Conservation (phyloP, 768 basidiomycete genomes). For the Xerocomellus dryophilus region DNA sequence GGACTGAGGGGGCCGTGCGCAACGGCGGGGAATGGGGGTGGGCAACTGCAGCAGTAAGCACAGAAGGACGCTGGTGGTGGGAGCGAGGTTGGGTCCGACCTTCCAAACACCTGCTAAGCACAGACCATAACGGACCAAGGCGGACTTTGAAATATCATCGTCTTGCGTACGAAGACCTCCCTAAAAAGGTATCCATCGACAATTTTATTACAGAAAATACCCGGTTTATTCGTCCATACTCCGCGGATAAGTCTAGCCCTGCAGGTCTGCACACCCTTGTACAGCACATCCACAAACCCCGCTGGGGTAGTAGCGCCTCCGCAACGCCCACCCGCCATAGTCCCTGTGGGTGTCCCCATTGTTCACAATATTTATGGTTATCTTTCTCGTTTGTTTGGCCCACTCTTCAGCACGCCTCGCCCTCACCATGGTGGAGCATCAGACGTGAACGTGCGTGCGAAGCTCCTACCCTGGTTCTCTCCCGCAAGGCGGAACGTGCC, state of each 20-base stretch:
- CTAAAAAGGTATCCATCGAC: slow-evolving; percentile 10
- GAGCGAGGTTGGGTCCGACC: slow-evolving; percentile 51
- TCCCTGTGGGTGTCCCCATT: neutral
- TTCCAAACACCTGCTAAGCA: slow-evolving; percentile 39
- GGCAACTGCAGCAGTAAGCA: slow-evolving; percentile 29
- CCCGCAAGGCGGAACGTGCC: slow-evolving; percentile 10
- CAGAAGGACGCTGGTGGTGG: slow-evolving; percentile 53
- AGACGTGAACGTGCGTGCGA: slow-evolving; percentile 27
- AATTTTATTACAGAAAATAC: slow-evolving; percentile 23
- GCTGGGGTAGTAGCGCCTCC: neutral
- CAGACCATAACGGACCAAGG: slow-evolving; percentile 35
- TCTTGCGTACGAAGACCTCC: slow-evolving; percentile 18
- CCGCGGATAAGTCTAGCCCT: slow-evolving; percentile 7
- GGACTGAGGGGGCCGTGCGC: slow-evolving; percentile 39
- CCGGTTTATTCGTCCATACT: neutral
- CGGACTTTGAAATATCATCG: slow-evolving; percentile 32
- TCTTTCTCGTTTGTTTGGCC: neutral
- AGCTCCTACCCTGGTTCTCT: slow-evolving; percentile 16
- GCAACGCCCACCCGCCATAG: neutral
- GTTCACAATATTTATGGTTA: neutral
- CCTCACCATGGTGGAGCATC: slow-evolving; percentile 21
- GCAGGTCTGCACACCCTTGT: neutral
- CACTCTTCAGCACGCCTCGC: slow-evolving; percentile 14
- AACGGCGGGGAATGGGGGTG: slow-evolving; percentile 44
- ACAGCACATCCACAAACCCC: neutral